Base-by-base conservation (phyloP, 164 flowering plant species). In the Liriodendron chinense region DNA sequence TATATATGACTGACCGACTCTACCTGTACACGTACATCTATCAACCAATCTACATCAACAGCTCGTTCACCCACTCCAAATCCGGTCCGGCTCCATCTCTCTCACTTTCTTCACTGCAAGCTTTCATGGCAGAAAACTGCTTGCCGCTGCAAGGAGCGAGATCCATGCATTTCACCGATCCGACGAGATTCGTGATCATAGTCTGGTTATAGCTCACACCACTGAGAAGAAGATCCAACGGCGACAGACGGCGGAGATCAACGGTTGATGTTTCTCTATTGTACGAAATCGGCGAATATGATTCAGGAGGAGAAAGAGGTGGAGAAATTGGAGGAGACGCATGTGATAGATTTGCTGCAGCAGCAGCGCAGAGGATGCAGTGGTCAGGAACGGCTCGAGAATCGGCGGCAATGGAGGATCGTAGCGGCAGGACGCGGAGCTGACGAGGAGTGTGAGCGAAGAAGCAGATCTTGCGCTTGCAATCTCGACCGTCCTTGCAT, bases 401-500 rank as follows among this genome's bases (percentile, higher is more conserved):
- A 84, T 87, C 81, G 89, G 91, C 78, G 28, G 20, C 3, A 7
- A 0, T 2, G 25, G 74, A 59, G 22, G 65, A 34, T 22, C n/a
- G 59, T 9, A n/a, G 14, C n/a, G 84, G 86, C 48, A 87, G 24
- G 6, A 88, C 28, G 0, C 98, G 88, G 1, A 94, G 92, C 86
- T 94, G 88, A 3, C 84, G 86, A 1, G 91, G 84, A 0, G 93
- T 73, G 81, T 94, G 98, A 1, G 98, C 98, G 70, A 94, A 94
- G 82, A 94, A 94, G 70, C 98, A 94, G 0, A 91, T 91, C 79
- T 89, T 89, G 0, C 98, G 75, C 77, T 83, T 81, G 72, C 98
- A 94, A 12, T 78, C 79, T 75, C 74, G 77, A 1, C 98, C 98
- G 61, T 94, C 98, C 72, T 92, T 92, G 75, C 98, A 94, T 0